These are phyloP conservation scores for Babesia bovis DNA, from an alignment of 169 alveolate genomes.

Conservation along the genomic window DNA sequence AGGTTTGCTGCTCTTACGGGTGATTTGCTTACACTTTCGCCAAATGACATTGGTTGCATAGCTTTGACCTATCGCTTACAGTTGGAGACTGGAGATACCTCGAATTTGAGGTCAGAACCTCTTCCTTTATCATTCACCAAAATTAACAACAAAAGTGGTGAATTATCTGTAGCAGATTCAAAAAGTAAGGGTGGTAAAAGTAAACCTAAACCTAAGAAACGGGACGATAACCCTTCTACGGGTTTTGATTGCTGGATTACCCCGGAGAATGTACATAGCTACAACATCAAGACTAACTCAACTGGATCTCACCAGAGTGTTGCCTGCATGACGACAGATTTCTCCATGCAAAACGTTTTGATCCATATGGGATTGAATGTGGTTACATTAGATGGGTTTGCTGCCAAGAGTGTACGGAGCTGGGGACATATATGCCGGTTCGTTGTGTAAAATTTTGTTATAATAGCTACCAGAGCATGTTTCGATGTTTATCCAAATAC, in stretches of 20 bases:
- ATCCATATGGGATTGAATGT: conserved; percentile 87
- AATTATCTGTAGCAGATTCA: not conserved
- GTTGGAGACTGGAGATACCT: conserved; percentile 77
- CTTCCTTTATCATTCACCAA: conserved; percentile 54
- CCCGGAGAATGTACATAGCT: conserved; percentile 69
- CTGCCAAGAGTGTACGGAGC: conserved; percentile 80
- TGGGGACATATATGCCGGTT: conserved; percentile 85
- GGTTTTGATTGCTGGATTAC: conserved; percentile 78
- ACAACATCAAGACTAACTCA: conserved; percentile 44
- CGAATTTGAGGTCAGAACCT: conserved; percentile 62
- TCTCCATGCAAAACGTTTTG: conserved; percentile 88
- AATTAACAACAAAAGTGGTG: not conserved
- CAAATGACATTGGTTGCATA: conserved; percentile 82
- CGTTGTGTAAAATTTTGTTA: not conserved
- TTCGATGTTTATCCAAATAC: conserved; percentile 67
- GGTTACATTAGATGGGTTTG: conserved; percentile 84
- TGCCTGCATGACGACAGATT: conserved; percentile 88
- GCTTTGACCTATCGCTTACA: conserved; percentile 83
- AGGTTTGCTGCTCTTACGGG: conserved; percentile 86
- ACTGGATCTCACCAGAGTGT: conserved; percentile 42
- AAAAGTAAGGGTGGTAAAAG: conserved; percentile 27
- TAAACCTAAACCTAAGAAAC: conserved; percentile 19
- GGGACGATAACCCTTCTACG: conserved; percentile 30
- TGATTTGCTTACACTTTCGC: conserved; percentile 80
- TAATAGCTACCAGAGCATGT: conserved; percentile 63